Evolutionary conservation across 2,329 filamentous ascomycete species (phyloP).

Genomic region (Penicillium capsulatum): DNA sequence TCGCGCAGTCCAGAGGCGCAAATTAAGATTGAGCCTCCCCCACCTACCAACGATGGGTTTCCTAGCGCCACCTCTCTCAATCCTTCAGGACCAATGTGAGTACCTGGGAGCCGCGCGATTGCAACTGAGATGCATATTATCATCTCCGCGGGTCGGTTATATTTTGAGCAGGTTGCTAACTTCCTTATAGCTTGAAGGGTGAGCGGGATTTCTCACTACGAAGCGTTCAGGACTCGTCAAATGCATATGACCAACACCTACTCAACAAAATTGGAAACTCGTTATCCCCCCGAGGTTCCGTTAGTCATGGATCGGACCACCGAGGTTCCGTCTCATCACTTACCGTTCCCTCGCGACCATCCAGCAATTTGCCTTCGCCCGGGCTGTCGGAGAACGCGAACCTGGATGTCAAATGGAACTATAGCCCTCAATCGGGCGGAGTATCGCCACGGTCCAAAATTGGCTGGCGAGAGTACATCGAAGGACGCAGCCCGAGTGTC

Average conservation of each 20-base stretch:
- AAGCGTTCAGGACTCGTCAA: conserved; percentile 55
- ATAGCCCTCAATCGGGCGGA: conserved; percentile 39
- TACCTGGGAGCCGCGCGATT: conserved; percentile 2
- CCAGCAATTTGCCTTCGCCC: conserved; percentile 32
- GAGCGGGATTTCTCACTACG: conserved; percentile 57
- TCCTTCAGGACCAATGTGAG: conserved; percentile 32
- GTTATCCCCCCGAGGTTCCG: conserved; percentile 48
- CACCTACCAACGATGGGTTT: conserved; percentile 31
- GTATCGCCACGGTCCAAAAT: conserved; percentile 40
- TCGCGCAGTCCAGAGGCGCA: conserved; percentile 34
- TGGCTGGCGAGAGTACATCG: conserved; percentile 41
- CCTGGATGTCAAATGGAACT: conserved; percentile 38
- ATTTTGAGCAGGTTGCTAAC: conserved; percentile 7
- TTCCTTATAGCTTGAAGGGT: conserved; percentile 50
- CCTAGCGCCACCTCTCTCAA: conserved; percentile 31
- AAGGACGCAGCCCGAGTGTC: conserved; percentile 43
- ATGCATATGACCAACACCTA: conserved; percentile 60
- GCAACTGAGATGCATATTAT: too few relatives aligned
- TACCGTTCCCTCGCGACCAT: conserved; percentile 32
- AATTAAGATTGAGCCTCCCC: conserved; percentile 35
- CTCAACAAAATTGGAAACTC: conserved; percentile 60
- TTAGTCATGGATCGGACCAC: conserved; percentile 31
- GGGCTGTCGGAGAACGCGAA: conserved; percentile 29
- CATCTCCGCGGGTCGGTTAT: too few relatives aligned
- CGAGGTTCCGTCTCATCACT: conserved; percentile 31